Evolutionary conservation across 1,284 basidiomycete species (phyloP), one percentile per base, ranked within the genome.

Genomic region (Cystobasidium slooffiae): DNA sequence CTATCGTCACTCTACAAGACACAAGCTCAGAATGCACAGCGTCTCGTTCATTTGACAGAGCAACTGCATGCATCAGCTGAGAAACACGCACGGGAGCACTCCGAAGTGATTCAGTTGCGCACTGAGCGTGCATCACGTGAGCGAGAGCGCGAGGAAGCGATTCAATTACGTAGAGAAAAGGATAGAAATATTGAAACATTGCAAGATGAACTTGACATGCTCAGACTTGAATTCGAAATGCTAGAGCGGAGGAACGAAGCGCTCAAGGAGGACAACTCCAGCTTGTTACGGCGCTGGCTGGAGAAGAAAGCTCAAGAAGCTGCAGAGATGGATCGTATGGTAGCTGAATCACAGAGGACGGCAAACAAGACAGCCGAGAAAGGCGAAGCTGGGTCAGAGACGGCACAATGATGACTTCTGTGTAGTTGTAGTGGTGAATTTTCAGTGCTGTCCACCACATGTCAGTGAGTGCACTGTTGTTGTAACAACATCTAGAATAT

Each of bases 1-100:
- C 86, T 98, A 53, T 91, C 94, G 2, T 91, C 90, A 6, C 89
- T 97, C 1, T 99, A 99, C 86, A 96, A 97, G 83, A 93, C 93
- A 0, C 95, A 98, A 81, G 82, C 83, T 6, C 93, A 96, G 83
- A 97, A 97, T 82, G 93, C 94, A 0, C 95, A 97, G 81, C 87
- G 93, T 51, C 86, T 96, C 14, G 86, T 99, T 16, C 87, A 91
- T 7, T 92, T 98, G 89, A 96, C 93, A 76, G 96, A 99, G 82
- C 91, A 92, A 0, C 85, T 98, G 8, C 88, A 94, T 58, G 94
- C 96, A 82, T 90, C 93, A 81, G 95, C 98, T 81, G 91, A 94
- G 76, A 80, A 89, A 39, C 87, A 89, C 5, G 86, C 92, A 69
- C 85, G 89, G 61, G 91, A 92, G 76, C 85, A 89, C 1, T 94